Evolutionary conservation across 352 stramenopile genomes (phyloP).

Genomic region (Phytophthora crassamura): DNA sequence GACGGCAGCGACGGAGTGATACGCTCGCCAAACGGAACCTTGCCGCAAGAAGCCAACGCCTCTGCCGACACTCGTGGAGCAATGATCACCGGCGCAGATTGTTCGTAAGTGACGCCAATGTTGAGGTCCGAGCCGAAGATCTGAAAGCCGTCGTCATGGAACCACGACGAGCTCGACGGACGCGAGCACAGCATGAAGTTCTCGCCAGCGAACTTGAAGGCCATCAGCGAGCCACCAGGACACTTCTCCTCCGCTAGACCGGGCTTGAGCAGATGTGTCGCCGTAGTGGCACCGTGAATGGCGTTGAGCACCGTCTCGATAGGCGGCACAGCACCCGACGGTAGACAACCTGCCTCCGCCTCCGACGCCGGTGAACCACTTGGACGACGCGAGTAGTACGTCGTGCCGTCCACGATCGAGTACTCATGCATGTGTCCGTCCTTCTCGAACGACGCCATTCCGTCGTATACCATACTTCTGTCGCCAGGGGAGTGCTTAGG

Average conservation of each 20-base stretch:
- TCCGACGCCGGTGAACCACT: background rate
- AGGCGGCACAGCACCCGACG: conserved; percentile 33
- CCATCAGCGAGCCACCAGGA: conserved; percentile 28
- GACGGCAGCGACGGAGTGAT: conserved; percentile 32
- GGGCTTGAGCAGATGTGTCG: conserved; percentile 8
- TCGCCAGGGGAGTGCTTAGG: conserved; percentile 10
- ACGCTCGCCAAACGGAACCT: conserved; percentile 28
- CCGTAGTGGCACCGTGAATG: conserved; percentile 30
- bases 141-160: conserved; percentile 42
- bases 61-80: conserved; percentile 21
- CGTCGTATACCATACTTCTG: conserved; percentile 43
- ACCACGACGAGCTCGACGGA: conserved; percentile 21
- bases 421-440: conserved; percentile 41
- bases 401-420: conserved; percentile 39
- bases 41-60: conserved; percentile 25
- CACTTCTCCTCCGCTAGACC: conserved; percentile 18
- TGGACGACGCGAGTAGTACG: conserved; percentile 38
- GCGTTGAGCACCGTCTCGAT: conserved; percentile 37
- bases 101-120: conserved; percentile 47
- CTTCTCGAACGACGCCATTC: conserved; percentile 37
- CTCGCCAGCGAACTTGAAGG: conserved; percentile 50
- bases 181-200: conserved; percentile 49
- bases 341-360: conserved; percentile 31
- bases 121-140: conserved; percentile 51
- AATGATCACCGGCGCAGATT: conserved; percentile 27